Conservation (phyloP, 116 monocot genomes). For the Trichopus zeylanicus region DNA sequence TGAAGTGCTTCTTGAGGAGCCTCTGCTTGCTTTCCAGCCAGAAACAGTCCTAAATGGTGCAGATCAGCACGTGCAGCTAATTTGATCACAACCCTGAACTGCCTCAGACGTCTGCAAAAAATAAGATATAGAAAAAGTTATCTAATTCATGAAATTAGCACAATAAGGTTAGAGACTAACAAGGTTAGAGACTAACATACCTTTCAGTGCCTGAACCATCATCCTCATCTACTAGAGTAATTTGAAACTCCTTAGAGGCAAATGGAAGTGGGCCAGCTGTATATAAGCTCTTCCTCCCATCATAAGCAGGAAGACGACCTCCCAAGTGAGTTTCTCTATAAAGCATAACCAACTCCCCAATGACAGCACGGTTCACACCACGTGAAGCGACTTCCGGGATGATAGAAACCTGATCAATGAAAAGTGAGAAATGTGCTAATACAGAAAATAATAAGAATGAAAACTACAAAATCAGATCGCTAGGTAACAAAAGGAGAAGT, state of each 20-base stretch:
- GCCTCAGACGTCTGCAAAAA: constrained; percentile 49
- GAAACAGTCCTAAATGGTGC: constrained; percentile 67
- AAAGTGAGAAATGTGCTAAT: neutral
- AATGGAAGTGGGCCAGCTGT: constrained; percentile 65
- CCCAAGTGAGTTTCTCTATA: constrained; percentile 41
- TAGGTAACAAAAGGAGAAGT: neutral
- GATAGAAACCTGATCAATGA: constrained; percentile 42
- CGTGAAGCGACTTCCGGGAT: constrained; percentile 59
- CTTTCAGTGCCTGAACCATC: constrained; percentile 49
- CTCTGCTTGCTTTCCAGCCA: constrained; percentile 70
- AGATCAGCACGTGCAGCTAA: constrained; percentile 80
- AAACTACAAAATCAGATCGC: too few relatives aligned
- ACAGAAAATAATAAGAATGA: neutral
- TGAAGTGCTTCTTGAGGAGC: constrained; percentile 93
- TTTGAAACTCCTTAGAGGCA: constrained; percentile 30
- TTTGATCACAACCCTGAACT: constrained; percentile 66
- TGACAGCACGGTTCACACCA: constrained; percentile 62
- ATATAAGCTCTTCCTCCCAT: constrained; percentile 71
- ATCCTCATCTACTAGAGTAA: constrained; percentile 68
- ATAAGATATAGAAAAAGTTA: neutral
- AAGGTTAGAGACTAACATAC: constrained; percentile 13
- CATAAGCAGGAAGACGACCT: constrained; percentile 66
- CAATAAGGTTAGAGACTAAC: neutral
- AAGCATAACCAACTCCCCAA: constrained; percentile 31
- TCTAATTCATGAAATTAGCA: neutral